Percentiles rank a stretch among this genome's conserved stretches.
phyloP scores from a whole-genome alignment of 139 green algal genomes.

The Picochlorum sp. region DNA sequence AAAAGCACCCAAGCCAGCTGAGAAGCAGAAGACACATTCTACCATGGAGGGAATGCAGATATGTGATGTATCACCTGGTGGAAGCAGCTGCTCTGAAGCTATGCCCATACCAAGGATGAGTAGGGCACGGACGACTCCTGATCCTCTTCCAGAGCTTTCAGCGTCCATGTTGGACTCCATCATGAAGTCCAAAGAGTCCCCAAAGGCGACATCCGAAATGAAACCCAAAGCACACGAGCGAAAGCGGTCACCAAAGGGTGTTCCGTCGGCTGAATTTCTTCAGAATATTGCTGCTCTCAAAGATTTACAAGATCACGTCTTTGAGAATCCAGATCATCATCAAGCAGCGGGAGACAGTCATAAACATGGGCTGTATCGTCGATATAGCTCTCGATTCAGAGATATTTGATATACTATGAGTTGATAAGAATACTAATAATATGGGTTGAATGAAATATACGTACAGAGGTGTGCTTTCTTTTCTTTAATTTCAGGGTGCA shows the following conservation, averaged over 20 bases:
- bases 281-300: slow-evolving; percentile 3
- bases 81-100: not conserved
- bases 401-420: too few relatives aligned
- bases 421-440: too few relatives aligned
- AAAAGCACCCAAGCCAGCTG: too few relatives aligned
- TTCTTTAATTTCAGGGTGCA: too few relatives aligned
- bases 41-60: too few relatives aligned
- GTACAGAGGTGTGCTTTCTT: too few relatives aligned
- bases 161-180: not conserved
- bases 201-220: not conserved
- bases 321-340: not conserved
- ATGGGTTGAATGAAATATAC: too few relatives aligned
- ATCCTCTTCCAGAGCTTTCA: slow-evolving; percentile 4
- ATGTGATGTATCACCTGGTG: not conserved
- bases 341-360: not conserved
- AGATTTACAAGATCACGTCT: not conserved
- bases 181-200: not conserved
- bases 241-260: not conserved
- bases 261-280: not conserved
- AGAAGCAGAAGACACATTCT: too few relatives aligned
- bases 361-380: not conserved
- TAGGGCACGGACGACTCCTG: slow-evolving; percentile 1
- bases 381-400: too few relatives aligned
- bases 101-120: slow-evolving; percentile 4
- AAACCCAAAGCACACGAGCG: not conserved